Percentiles rank a stretch among this genome's conserved stretches.
Conservation (phyloP, 225 moss, liverwort and hornwort genomes). For the Physcomitrium patens region DNA sequence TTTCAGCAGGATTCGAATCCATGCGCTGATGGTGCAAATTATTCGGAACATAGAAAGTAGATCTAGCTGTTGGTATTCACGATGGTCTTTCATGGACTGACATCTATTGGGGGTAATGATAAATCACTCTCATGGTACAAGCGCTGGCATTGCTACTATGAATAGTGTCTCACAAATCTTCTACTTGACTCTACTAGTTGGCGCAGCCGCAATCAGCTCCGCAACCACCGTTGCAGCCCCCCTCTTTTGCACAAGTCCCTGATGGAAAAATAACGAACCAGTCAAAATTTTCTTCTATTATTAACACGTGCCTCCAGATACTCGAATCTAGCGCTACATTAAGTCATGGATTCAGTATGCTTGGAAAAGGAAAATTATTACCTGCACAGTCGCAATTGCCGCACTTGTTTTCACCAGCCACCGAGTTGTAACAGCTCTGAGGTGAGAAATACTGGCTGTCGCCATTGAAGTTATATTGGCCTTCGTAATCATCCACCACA, state of each 20-base stretch:
- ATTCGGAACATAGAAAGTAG: constrained; percentile 21
- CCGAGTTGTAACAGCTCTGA: constrained; percentile 14
- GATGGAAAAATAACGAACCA: neutral
- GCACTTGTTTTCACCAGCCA: constrained; percentile 20
- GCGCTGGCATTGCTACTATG: constrained; percentile 10
- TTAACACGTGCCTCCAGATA: neutral
- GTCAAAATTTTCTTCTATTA: neutral
- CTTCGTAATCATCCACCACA: constrained; percentile 17
- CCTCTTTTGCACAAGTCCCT: constrained; percentile 22
- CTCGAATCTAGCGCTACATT: neutral
- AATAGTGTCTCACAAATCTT: neutral
- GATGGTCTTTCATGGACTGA: constrained; percentile 4
- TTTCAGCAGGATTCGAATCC: constrained; percentile 21
- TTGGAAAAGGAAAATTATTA: neutral
- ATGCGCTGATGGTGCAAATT: constrained; percentile 14
- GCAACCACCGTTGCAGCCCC: constrained; percentile 9
- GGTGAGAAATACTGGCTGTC: constrained; percentile 19
- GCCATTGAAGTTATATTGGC: constrained; percentile 27
- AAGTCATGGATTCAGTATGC: neutral
- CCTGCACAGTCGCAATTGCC: no score
- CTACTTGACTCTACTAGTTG: constrained; percentile 1
- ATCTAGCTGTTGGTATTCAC: constrained; percentile 14
- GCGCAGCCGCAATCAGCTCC: constrained; percentile 6
- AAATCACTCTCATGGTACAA: constrained; percentile 12
- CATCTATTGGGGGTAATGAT: neutral